Evolutionary conservation across 2,329 filamentous ascomycete species (phyloP).

Genomic region (Fusarium drepaniforme): DNA sequence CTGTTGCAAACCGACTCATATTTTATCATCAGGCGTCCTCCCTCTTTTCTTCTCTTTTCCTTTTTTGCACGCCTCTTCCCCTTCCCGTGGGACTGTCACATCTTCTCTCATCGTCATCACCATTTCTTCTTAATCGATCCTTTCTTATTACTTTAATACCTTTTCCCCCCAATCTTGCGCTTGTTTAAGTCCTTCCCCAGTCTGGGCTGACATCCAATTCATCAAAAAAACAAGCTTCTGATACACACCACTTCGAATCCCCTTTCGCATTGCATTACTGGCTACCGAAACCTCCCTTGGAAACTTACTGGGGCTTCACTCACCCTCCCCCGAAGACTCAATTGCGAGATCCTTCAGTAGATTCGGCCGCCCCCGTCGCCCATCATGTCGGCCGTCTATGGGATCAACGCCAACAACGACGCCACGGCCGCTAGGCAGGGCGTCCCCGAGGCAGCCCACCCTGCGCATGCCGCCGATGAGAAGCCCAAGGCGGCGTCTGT

Average conservation of each 20-base stretch:
- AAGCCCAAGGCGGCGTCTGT: slow-evolving; percentile 51
- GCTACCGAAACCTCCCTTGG: slow-evolving; percentile 5
- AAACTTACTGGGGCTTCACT: slow-evolving; percentile 11
- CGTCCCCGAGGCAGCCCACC: slow-evolving; percentile 49
- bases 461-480: slow-evolving; percentile 27
- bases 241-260: not conserved
- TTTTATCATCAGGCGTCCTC: slow-evolving; percentile 35
- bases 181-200: slow-evolving; percentile 11
- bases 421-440: slow-evolving; percentile 59
- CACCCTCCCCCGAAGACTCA: slow-evolving; percentile 11
- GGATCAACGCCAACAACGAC: slow-evolving; percentile 60
- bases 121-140: slow-evolving; percentile 36
- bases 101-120: slow-evolving; percentile 14
- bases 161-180: slow-evolving; percentile 1
- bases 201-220: slow-evolving; percentile 10
- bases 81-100: slow-evolving; percentile 4
- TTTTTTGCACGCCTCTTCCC: slow-evolving; percentile 15
- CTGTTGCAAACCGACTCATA: slow-evolving; percentile 11
- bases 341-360: slow-evolving; percentile 35
- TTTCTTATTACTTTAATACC: slow-evolving; percentile 36
- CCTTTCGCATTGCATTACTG: not conserved
- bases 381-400: slow-evolving; percentile 40
- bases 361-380: slow-evolving; percentile 16
- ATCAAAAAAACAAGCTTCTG: not conserved
- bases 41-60: slow-evolving; percentile 10